Base-by-base conservation (phyloP, 1,284 basidiomycete species). In the Xerocomus subilludens region DNA sequence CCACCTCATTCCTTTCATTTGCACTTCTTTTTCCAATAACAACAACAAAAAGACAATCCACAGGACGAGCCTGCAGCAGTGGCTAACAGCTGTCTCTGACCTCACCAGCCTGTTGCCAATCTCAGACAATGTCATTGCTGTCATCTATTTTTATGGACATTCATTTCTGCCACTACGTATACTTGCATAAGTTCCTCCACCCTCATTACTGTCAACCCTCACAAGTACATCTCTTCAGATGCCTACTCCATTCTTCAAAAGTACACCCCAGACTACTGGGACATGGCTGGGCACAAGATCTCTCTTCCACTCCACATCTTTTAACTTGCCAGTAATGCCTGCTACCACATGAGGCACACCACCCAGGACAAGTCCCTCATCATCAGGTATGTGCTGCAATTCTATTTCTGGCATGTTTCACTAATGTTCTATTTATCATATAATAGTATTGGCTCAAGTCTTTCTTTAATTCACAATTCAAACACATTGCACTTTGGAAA, bases 401-500 rank as follows among this genome's bases (percentile, higher is more conserved):
- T n/a, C n/a, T n/a, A n/a, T n/a, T n/a, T n/a, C n/a, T n/a, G n/a
- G n/a, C n/a, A n/a, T n/a, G n/a, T n/a, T n/a, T n/a, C n/a, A n/a
- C n/a, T n/a, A n/a, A n/a, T n/a, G n/a, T n/a, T n/a, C n/a, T n/a
- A n/a, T n/a, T n/a, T n/a, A n/a, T n/a, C n/a, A n/a, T n/a, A n/a
- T n/a, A n/a, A n/a, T n/a, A n/a, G n/a, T n/a, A n/a, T n/a, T n/a
- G n/a, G 94, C 96, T 21, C 92, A 94, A 73, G 98, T n/a, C 97
- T 2, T 90, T 96, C n/a, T n/a, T n/a, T n/a, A n/a, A 59, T 93
- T 94, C n/a, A n/a, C 87, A 98, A 98, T 81, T 90, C 94, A 59
- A 97, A 98, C 79, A 96, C 96, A 16, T 97, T 95, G 36, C 92
- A 96, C 56, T 96, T 96, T 81, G 95, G 95, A 74, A 96, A 96